phyloP scores from a whole-genome alignment of 208 protist species.

The Trypanosoma rangeli region DNA sequence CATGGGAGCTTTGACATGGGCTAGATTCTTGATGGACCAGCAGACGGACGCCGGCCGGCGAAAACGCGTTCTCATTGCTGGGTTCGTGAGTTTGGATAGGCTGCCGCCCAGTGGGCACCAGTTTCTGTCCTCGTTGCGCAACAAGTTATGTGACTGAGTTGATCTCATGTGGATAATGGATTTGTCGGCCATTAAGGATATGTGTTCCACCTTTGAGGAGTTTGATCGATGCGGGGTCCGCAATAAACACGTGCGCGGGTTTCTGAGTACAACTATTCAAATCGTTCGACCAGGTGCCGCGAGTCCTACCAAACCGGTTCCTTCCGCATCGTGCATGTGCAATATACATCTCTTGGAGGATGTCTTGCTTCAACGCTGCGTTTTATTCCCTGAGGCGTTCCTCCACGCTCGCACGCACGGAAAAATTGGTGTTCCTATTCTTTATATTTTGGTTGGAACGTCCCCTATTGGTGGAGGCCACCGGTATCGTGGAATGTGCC shows the following conservation, averaged over 20 bases:
- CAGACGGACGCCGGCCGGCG: background rate
- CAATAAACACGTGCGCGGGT: constrained; percentile 39
- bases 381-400: constrained; percentile 42
- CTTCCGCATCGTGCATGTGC: constrained; percentile 36
- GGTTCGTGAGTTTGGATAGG: constrained; percentile 59
- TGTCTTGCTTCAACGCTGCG: constrained; percentile 27
- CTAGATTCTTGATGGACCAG: constrained; percentile 47
- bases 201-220: constrained; percentile 48
- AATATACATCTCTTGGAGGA: constrained; percentile 50
- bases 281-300: constrained; percentile 22
- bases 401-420: background rate
- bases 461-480: constrained; percentile 43
- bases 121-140: constrained; percentile 28
- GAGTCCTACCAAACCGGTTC: background rate
- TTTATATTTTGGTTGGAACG: constrained; percentile 49
- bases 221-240: constrained; percentile 51
- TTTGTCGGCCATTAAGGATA: constrained; percentile 34
- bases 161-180: constrained; percentile 45
- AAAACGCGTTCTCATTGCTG: constrained; percentile 11
- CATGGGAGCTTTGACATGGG: constrained; percentile 62
- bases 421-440: constrained; percentile 31
- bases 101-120: constrained; percentile 37
- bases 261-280: constrained; percentile 57
- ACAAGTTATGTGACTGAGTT: constrained; percentile 37
- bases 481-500: constrained; percentile 31